Evolutionary conservation across 2,329 filamentous ascomycete species (phyloP).

Genomic region (Colletotrichum trifolii): DNA sequence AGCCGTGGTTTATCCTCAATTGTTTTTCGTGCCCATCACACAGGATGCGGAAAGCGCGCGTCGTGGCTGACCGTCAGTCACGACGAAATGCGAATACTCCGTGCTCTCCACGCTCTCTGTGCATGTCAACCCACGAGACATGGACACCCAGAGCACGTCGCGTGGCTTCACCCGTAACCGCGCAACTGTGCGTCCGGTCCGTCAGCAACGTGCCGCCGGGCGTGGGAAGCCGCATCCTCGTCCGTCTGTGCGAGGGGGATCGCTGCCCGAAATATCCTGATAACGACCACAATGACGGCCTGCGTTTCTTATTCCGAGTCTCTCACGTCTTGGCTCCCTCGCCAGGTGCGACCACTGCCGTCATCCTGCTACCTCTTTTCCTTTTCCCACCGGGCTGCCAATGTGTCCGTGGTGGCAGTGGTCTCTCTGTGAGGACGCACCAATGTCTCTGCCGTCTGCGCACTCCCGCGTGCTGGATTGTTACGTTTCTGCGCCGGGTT

Average conservation of each 20-base stretch:
- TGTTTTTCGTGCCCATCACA: conserved; percentile 2
- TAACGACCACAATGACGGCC: conserved; percentile 13
- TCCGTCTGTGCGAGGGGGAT: conserved; percentile 12
- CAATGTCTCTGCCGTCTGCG: neutral
- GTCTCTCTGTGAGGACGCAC: no score
- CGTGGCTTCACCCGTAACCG: conserved; percentile 2
- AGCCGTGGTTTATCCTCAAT: neutral
- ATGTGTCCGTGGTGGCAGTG: no score
- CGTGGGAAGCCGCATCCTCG: neutral
- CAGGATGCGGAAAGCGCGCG: conserved; percentile 2
- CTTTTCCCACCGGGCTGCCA: neutral
- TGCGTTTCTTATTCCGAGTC: conserved; percentile 21
- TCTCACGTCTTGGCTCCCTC: neutral
- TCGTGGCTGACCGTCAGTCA: conserved; percentile 16
- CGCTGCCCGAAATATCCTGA: conserved; percentile 25
- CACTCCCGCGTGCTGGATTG: conserved; percentile 4
- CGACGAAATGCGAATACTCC: neutral
- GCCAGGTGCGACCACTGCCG: conserved; percentile 4
- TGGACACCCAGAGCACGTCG: neutral
- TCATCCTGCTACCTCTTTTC: conserved; percentile 1
- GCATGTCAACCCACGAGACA: neutral
- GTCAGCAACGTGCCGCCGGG: neutral
- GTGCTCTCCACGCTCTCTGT: no score
- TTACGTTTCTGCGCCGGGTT: conserved; percentile 2
- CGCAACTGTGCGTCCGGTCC: neutral